These are phyloP conservation scores for Fagus sylvatica DNA, from an alignment of 306 rosid genomes.

Conservation along the genomic window DNA sequence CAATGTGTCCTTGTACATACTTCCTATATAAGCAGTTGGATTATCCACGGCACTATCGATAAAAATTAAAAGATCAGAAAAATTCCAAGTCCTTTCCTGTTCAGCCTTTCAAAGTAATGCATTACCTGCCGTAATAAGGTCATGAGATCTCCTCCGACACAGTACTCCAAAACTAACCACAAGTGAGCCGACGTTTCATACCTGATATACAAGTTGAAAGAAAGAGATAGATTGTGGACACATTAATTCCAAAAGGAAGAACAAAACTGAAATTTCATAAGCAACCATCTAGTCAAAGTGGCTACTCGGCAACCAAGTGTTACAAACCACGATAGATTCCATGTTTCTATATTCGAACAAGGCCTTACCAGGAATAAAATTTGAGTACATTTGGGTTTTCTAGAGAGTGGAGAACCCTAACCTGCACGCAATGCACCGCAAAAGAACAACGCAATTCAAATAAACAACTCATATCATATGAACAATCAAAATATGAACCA, in stretches of 20 bases:
- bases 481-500: background rate
- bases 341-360: background rate
- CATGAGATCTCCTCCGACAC: constrained; percentile 94
- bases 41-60: background rate
- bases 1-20: background rate
- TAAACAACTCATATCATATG: background rate
- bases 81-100: constrained; percentile 4
- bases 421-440: constrained; percentile 47
- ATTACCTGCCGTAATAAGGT: constrained; percentile 82
- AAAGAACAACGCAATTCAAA: background rate
- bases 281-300: background rate
- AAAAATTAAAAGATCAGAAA: background rate
- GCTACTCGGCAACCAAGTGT: background rate
- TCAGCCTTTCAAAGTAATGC: constrained; percentile 6
- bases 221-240: background rate
- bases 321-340: background rate
- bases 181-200: constrained; percentile 97
- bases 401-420: constrained; percentile 84
- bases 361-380: constrained; percentile 71
- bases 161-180: constrained; percentile 95
- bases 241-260: background rate
- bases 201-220: constrained; percentile 45
- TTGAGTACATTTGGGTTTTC: constrained; percentile 78
- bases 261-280: background rate
- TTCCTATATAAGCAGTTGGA: background rate